Evolutionary conservation across 345 rosid genomes (phyloP).

Genomic region (Syzygium aromaticum): DNA sequence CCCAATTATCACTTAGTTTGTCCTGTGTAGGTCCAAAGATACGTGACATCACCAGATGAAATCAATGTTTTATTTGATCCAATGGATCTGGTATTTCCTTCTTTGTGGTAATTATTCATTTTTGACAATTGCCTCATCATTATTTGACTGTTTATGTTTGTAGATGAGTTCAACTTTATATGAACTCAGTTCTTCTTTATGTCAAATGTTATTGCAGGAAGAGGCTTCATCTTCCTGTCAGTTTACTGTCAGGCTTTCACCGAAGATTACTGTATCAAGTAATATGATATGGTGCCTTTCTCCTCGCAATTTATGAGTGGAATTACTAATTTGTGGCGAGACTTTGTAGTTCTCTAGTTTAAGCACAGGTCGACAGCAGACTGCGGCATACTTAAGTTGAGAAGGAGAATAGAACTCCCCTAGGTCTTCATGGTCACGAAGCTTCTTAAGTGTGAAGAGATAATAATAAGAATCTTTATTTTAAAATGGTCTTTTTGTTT

Average conservation of each 20-base stretch:
- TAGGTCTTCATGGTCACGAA: neutral
- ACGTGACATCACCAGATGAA: conserved; percentile 26
- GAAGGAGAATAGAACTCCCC: neutral
- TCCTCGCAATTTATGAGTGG: neutral
- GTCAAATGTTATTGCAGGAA: conserved; percentile 37
- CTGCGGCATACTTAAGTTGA: neutral
- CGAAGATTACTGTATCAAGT: conserved; percentile 40
- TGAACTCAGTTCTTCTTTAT: neutral
- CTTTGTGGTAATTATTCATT: conserved; percentile 64
- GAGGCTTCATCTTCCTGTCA: conserved; percentile 37
- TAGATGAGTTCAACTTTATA: neutral
- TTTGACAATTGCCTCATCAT: conserved; percentile 3
- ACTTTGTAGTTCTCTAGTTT: neutral
- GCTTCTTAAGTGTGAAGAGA: neutral
- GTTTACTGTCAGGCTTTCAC: conserved; percentile 70
- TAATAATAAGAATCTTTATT: neutral
- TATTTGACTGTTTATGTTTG: neutral
- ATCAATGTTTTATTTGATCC: conserved; percentile 28
- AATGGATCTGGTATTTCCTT: conserved; percentile 77
- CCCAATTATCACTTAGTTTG: conserved; percentile 5
- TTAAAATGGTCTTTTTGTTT: neutral
- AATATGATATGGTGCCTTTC: conserved; percentile 50
- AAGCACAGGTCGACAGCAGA: neutral
- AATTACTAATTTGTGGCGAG: neutral
- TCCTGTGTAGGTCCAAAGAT: conserved; percentile 42